Percentiles rank a stretch among this genome's conserved stretches.
phyloP scores from a whole-genome alignment of 352 stramenopile species.

The Phytopythium vexans region DNA sequence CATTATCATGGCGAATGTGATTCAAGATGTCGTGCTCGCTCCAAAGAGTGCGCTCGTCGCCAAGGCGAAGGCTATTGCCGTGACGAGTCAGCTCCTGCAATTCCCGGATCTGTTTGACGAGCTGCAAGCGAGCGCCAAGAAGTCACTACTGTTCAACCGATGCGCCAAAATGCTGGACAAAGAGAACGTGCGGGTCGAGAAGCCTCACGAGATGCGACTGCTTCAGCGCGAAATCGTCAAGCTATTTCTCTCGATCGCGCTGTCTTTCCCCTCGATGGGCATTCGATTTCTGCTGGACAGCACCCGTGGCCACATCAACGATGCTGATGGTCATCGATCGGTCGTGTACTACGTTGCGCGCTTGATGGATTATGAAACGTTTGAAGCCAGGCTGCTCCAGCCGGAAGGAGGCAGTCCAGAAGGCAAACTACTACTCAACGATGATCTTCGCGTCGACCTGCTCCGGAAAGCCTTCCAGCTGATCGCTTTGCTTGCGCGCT shows the following conservation, averaged over 20 bases:
- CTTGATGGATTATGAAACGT: slow-evolving; percentile 60
- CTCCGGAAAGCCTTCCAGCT: slow-evolving; percentile 59
- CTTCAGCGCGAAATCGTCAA: slow-evolving; percentile 61
- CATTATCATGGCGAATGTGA: slow-evolving; percentile 42
- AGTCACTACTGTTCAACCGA: slow-evolving; percentile 67
- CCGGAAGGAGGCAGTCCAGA: slow-evolving; percentile 14
- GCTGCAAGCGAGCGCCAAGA: slow-evolving; percentile 37
- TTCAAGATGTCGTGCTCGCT: slow-evolving; percentile 44
- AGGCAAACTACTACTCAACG: slow-evolving; percentile 15
- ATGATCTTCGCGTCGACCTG: slow-evolving; percentile 30
- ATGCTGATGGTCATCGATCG: slow-evolving; percentile 49
- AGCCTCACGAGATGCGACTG: slow-evolving; percentile 14
- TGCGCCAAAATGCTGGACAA: slow-evolving; percentile 58
- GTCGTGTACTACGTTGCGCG: slow-evolving; percentile 64
- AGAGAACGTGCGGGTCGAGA: slow-evolving; percentile 4
- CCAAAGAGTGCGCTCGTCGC: slow-evolving; percentile 26
- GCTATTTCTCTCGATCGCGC: slow-evolving; percentile 49
- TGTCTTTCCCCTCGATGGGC: slow-evolving; percentile 53
- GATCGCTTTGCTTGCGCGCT: slow-evolving; percentile 51
- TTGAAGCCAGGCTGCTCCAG: slow-evolving; percentile 35
- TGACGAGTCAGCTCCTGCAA: slow-evolving; percentile 39
- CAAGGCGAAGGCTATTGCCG: slow-evolving; percentile 35
- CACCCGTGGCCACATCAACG: slow-evolving; percentile 42
- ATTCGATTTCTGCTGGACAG: slow-evolving; percentile 70
- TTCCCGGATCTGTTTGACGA: slow-evolving; percentile 39